A percentile compares a stretch with the other conserved stretches of the same genome.
phyloP scores from a whole-genome alignment of 2,329 filamentous ascomycete species.

The Ciborinia camelliae region DNA sequence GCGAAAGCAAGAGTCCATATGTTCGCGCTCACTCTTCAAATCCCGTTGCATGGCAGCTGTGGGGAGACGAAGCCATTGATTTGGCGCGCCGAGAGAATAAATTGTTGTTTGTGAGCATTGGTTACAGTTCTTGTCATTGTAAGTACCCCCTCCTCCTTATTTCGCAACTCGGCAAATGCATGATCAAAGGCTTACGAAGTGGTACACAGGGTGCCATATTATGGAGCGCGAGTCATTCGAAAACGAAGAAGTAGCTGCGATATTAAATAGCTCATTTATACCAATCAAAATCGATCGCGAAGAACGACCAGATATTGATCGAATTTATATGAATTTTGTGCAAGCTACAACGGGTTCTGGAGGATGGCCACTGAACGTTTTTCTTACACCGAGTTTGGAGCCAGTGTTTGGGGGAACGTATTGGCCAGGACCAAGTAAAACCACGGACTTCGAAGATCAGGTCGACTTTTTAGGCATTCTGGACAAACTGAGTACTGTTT shows the following conservation, averaged over 20 bases:
- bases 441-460: slow-evolving; percentile 48
- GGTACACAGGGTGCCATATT: slow-evolving; percentile 68
- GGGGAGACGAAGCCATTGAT: slow-evolving; percentile 72
- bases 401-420: slow-evolving; percentile 96
- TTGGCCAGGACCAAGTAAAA: slow-evolving; percentile 61
- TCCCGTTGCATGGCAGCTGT: slow-evolving; percentile 86
- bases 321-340: slow-evolving; percentile 98
- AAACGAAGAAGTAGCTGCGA: slow-evolving; percentile 71
- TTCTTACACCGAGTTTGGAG: slow-evolving; percentile 87
- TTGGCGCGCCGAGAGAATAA: slow-evolving; percentile 79
- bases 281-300: slow-evolving; percentile 92
- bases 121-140: slow-evolving; percentile 96
- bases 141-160: slow-evolving; percentile 40
- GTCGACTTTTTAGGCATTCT: slow-evolving; percentile 82
- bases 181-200: background rate
- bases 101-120: slow-evolving; percentile 89
- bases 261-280: slow-evolving; percentile 84
- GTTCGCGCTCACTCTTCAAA: slow-evolving; percentile 74
- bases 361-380: slow-evolving; percentile 96
- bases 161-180: background rate
- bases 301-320: slow-evolving; percentile 88
- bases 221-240: slow-evolving; percentile 92
- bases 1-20: slow-evolving; percentile 63
- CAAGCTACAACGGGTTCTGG: slow-evolving; percentile 87
- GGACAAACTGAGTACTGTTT: slow-evolving; percentile 69